These are phyloP conservation scores for Phaeotremella fagi DNA, from an alignment of 768 basidiomycete genomes.

Conservation along the genomic window DNA sequence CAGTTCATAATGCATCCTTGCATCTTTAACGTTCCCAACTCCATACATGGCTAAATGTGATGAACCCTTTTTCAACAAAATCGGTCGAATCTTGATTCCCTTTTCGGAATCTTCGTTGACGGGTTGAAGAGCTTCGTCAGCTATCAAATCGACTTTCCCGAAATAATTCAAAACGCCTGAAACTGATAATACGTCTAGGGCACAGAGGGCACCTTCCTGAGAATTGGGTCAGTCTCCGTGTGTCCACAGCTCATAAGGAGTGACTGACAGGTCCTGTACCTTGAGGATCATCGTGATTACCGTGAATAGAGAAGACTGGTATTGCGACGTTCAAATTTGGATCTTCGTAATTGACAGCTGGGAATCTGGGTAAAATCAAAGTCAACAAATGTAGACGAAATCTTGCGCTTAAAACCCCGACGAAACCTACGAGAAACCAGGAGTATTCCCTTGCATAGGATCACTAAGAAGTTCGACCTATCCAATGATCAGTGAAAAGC, in stretches of 20 bases:
- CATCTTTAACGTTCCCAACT: conserved; percentile 93
- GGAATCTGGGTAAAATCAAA: conserved; percentile 61
- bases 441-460: conserved; percentile 80
- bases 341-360: conserved; percentile 95
- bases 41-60: conserved; percentile 90
- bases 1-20: conserved; percentile 93
- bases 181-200: conserved; percentile 89
- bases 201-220: conserved; percentile 90
- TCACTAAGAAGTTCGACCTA: conserved; percentile 84
- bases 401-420: background rate
- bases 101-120: conserved; percentile 47
- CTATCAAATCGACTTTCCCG: conserved; percentile 85
- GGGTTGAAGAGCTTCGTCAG: conserved; percentile 63
- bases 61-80: conserved; percentile 82
- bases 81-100: conserved; percentile 81
- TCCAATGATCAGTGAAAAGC: background rate
- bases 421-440: conserved; percentile 68
- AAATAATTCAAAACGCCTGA: conserved; percentile 95
- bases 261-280: conserved; percentile 77
- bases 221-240: background rate
- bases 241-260: background rate
- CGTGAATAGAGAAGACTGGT: conserved; percentile 98
- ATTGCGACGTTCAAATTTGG: conserved; percentile 89
- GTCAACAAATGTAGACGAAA: background rate
- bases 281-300: conserved; percentile 98